phyloP scores from a whole-genome alignment of 495 filamentous ascomycete genomes.

The Penicillium lividum region DNA sequence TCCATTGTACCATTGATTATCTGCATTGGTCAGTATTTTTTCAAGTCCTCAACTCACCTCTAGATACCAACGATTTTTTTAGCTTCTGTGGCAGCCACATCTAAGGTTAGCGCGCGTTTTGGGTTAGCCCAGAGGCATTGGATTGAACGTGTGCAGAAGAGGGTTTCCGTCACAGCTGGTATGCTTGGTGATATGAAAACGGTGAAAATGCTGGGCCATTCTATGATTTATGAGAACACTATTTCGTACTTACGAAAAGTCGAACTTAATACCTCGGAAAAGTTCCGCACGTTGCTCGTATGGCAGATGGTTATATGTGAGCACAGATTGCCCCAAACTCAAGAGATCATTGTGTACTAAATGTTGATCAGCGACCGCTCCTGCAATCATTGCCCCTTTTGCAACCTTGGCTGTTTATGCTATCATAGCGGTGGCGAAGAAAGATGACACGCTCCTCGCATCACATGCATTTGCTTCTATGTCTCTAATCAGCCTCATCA shows the following conservation, averaged over 20 bases:
- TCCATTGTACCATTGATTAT: conserved; percentile 1
- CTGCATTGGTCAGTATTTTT: background rate
- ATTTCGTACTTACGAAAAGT: background rate
- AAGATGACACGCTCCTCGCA: conserved; percentile 39
- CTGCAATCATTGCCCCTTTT: conserved; percentile 30
- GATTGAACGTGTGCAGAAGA: background rate
- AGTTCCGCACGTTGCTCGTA: background rate
- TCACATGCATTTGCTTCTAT: conserved; percentile 36
- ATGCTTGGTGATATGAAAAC: background rate
- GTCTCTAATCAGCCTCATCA: conserved; percentile 32
- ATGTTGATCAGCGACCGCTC: too few species aligned
- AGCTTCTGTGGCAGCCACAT: background rate
- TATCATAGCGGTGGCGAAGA: conserved; percentile 41
- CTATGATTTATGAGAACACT: background rate
- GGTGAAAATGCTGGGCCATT: background rate
- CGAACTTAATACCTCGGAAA: background rate
- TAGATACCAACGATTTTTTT: background rate
- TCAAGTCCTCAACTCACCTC: background rate
- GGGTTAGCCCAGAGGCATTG: background rate
- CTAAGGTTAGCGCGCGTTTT: background rate
- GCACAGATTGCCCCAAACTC: background rate
- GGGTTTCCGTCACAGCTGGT: background rate
- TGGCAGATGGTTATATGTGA: background rate
- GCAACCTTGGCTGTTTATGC: conserved; percentile 44
- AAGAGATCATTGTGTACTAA: too few species aligned